Percentiles rank a stretch among this genome's conserved stretches.
These are phyloP conservation scores for Aspergillus sp. DNA, from an alignment of 2,329 filamentous ascomycete genomes.

Conservation along the genomic window DNA sequence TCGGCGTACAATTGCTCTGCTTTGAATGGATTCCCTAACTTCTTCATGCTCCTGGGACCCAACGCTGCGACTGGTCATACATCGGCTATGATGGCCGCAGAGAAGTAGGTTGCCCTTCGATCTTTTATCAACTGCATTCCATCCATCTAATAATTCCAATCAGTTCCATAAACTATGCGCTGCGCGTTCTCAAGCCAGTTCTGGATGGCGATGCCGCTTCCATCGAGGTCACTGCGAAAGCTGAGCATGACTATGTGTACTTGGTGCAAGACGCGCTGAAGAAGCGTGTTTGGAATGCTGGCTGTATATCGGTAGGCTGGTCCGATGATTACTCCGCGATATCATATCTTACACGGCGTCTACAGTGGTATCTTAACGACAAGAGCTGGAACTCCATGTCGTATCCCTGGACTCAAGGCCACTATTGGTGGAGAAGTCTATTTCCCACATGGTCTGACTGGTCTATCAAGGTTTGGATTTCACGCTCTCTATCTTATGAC, in stretches of 20 bases:
- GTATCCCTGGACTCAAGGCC: slow-evolving; percentile 26
- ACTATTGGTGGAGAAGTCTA: slow-evolving; percentile 26
- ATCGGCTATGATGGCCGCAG: slow-evolving; percentile 56
- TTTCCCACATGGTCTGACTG: too few species aligned
- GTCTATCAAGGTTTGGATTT: too few species aligned
- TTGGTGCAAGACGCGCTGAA: slow-evolving; percentile 47
- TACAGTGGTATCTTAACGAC: slow-evolving; percentile 27
- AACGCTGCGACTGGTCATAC: slow-evolving; percentile 38
- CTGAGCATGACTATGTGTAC: slow-evolving; percentile 43
- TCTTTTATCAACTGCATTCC: not conserved
- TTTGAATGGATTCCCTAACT: slow-evolving; percentile 50
- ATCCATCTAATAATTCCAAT: too few species aligned
- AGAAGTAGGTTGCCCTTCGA: slow-evolving; percentile 53
- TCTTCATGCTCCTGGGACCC: slow-evolving; percentile 32
- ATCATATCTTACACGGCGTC: too few species aligned
- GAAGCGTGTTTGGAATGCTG: slow-evolving; percentile 46
- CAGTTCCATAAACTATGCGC: slow-evolving; percentile 54
- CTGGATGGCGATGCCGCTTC: slow-evolving; percentile 41
- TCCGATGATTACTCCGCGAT: too few species aligned
- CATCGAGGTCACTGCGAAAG: slow-evolving; percentile 46
- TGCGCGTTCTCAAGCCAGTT: slow-evolving; percentile 57
- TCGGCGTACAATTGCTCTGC: slow-evolving; percentile 59
- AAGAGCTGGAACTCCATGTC: slow-evolving; percentile 26
- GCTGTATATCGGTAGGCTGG: slow-evolving; percentile 28
- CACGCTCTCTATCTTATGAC: too few species aligned